phyloP scores from a whole-genome alignment of 2,329 filamentous ascomycete species.

The Aureobasidium mangrovei region DNA sequence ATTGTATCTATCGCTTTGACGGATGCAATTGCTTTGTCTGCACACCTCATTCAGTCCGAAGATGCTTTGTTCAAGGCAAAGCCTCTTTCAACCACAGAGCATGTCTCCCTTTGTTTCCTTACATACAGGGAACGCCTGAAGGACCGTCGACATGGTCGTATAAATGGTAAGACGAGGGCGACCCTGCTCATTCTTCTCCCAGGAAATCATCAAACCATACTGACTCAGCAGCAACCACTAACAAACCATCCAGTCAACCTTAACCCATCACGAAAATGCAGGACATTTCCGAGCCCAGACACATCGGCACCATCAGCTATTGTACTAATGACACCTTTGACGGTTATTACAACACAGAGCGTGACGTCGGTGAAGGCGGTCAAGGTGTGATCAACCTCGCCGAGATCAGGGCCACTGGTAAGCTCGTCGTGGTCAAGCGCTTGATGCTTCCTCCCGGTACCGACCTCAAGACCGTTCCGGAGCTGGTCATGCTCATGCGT shows the following conservation, averaged over 20 bases:
- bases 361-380: not conserved
- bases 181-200: too few species aligned
- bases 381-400: not conserved
- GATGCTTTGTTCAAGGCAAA: too few species aligned
- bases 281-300: not conserved
- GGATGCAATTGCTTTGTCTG: too few species aligned
- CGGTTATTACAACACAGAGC: not conserved
- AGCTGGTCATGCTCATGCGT: not conserved
- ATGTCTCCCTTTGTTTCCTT: too few species aligned
- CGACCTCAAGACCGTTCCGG: not conserved
- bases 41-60: too few species aligned
- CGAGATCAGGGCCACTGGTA: not conserved
- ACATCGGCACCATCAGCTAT: not conserved
- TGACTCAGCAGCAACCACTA: too few species aligned
- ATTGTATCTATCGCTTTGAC: too few species aligned
- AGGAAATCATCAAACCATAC: too few species aligned
- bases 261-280: not conserved
- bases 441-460: not conserved
- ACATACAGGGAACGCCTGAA: too few species aligned
- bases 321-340: not conserved
- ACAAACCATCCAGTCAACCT: not conserved
- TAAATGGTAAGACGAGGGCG: too few species aligned
- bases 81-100: too few species aligned
- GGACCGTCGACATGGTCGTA: too few species aligned
- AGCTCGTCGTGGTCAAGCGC: constrained; percentile 1